phyloP scores from a whole-genome alignment of 805 yeast species.

The Teunomyces cretensis region DNA sequence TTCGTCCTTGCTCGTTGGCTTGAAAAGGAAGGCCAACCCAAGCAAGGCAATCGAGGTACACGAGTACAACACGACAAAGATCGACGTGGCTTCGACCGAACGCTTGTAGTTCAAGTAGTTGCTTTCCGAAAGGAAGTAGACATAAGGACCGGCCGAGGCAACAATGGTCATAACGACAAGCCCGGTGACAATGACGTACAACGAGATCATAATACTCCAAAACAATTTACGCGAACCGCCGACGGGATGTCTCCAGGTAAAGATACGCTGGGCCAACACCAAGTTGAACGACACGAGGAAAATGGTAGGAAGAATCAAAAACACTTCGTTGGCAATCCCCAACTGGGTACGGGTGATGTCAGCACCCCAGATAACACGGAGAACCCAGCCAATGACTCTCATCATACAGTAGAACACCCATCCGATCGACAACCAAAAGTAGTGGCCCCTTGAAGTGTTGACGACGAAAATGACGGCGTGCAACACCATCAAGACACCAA shows the following conservation, averaged over 20 bases:
- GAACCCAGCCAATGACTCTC: slow-evolving; percentile 57
- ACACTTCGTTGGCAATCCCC: slow-evolving; percentile 59
- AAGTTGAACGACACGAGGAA: slow-evolving; percentile 58
- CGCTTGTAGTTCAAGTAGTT: slow-evolving; percentile 50
- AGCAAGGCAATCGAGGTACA: slow-evolving; percentile 51
- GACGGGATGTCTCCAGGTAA: slow-evolving; percentile 77
- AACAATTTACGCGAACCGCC: slow-evolving; percentile 55
- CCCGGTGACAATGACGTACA: slow-evolving; percentile 55
- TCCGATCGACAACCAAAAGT: slow-evolving; percentile 54
- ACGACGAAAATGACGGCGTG: slow-evolving; percentile 48
- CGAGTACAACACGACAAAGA: slow-evolving; percentile 46
- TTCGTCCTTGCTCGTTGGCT: slow-evolving; percentile 53
- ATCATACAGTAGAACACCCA: slow-evolving; percentile 53
- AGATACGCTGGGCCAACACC: slow-evolving; percentile 68
- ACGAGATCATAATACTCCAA: slow-evolving; percentile 47
- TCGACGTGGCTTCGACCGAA: slow-evolving; percentile 29
- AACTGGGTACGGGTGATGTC: slow-evolving; percentile 43
- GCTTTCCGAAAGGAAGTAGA: slow-evolving; percentile 49
- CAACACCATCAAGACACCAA: slow-evolving; percentile 45
- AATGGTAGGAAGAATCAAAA: slow-evolving; percentile 58
- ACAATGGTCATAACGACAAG: slow-evolving; percentile 68
- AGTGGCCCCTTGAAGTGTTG: slow-evolving; percentile 57
- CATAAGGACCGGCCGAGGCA: slow-evolving; percentile 60
- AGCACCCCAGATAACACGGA: slow-evolving; percentile 61
- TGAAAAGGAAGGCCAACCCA: slow-evolving; percentile 50